Evolutionary conservation across 257 asterid genomes (phyloP).

Genomic region (Petunia secreta): DNA sequence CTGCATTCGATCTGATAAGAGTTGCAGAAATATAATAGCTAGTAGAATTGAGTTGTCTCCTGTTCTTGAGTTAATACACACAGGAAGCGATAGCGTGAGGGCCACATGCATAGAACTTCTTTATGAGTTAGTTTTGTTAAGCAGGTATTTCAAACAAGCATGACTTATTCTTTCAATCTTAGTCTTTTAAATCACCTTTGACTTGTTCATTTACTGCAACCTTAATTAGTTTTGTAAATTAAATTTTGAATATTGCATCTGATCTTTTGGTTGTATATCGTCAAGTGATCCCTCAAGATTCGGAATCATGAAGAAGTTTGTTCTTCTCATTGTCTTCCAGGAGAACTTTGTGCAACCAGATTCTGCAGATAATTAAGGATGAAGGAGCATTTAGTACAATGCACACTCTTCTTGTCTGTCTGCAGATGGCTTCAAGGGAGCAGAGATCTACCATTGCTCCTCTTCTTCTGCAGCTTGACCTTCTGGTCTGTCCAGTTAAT

Average conservation of each 20-base stretch:
- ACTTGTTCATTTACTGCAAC: not conserved
- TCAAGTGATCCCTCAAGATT: not conserved
- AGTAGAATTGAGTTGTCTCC: conserved; percentile 60
- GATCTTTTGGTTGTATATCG: not conserved
- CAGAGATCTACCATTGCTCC: conserved; percentile 77
- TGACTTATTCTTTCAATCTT: conserved; percentile 7
- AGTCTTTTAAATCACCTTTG: conserved; percentile 7
- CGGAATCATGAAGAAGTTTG: not conserved
- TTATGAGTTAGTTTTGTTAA: conserved; percentile 64
- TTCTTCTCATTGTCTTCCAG: conserved; percentile 39
- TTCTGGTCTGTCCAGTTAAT: conserved; percentile 56
- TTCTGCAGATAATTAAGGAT: conserved; percentile 68
- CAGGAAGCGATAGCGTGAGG: conserved; percentile 63
- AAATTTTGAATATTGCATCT: not conserved
- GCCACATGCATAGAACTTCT: conserved; percentile 72
- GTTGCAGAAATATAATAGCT: conserved; percentile 61
- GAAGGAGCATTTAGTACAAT: conserved; percentile 82
- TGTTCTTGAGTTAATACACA: conserved; percentile 71
- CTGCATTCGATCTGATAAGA: conserved; percentile 61
- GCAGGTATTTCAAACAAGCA: conserved; percentile 47
- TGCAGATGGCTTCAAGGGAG: conserved; percentile 84
- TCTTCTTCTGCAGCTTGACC: conserved; percentile 82
- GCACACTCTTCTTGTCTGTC: conserved; percentile 74
- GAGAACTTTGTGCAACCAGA: conserved; percentile 61
- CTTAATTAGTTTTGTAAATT: conserved; percentile 9